Base-by-base conservation (phyloP, 257 asterid species). In the Solanum ossicruentum region DNA sequence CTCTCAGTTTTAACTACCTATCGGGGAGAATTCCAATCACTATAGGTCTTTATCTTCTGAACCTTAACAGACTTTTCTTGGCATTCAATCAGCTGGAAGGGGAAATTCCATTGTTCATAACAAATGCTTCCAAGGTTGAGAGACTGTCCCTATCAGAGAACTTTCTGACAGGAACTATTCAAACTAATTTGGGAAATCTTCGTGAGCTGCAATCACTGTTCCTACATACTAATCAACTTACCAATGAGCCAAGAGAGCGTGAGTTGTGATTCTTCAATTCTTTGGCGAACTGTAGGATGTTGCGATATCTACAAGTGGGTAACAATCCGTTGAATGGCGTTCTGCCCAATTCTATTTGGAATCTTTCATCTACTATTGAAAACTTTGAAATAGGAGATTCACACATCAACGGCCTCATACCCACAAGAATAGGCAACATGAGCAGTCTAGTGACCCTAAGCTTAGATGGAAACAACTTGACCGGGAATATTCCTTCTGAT, bases 321-420 rank as follows among this genome's bases (percentile, higher is more conserved):
- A 39, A 61, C 45, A 88, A 88, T 63, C 88, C 82, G 0, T 88
- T 88, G 7, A n/a, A 54, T 26, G 92, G 84, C 5, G 67, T 79
- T 82, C 81, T 87, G n/a, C 92, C 92, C 26, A 39, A 45, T 78
- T 83, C 91, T 39, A 60, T 90, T 12, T 86, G 84, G 66, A 90
- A 88, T 32, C 86, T 88, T 6, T 88, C 92, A 12, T 85, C 85
- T 79, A 57, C 85, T 1, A 39, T 90, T 7, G 80, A 88, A 75
- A 45, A 47, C 70, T 84, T 91, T 63, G 8, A 57, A 49, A 66
- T 85, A 21, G 82, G 12, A 65, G 49, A 71, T 47, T 84, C 84
- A 23, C 65, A 43, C 49, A 69, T 90, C 67, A 80, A n/a, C 10
- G 90, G 92, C 2, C 39, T 32, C 18, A 88, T 90, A 10, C 92